phyloP scores from a whole-genome alignment of 73 alveolate species.

The Stentor roeselii region DNA sequence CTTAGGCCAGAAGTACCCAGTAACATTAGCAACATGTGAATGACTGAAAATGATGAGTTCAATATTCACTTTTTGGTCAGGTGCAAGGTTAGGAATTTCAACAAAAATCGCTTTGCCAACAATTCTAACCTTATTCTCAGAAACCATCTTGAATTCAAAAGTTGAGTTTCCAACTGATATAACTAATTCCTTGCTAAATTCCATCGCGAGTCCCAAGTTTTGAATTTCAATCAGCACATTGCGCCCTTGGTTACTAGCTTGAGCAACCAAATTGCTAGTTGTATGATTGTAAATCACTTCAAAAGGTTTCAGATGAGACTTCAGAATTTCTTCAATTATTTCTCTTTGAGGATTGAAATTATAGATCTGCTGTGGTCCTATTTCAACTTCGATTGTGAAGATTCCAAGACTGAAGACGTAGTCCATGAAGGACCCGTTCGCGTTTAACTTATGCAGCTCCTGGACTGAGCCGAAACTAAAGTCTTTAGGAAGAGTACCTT shows the following conservation, averaged over 20 bases:
- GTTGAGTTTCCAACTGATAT: too few species aligned
- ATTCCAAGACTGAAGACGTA: neutral
- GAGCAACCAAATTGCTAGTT: neutral
- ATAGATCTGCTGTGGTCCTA: neutral
- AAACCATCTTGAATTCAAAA: too few species aligned
- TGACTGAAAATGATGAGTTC: too few species aligned
- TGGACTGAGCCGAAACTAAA: neutral
- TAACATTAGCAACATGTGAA: too few species aligned
- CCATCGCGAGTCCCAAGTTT: neutral
- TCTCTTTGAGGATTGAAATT: neutral
- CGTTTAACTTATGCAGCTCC: neutral
- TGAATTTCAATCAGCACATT: neutral
- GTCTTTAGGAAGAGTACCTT: neutral
- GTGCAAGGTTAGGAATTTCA: too few species aligned
- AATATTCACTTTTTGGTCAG: too few species aligned
- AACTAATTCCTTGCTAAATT: neutral
- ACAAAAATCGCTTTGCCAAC: too few species aligned
- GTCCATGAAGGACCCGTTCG: conserved; percentile 8
- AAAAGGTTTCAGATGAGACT: neutral
- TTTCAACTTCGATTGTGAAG: neutral
- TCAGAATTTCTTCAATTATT: neutral
- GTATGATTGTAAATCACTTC: neutral
- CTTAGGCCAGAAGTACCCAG: too few species aligned
- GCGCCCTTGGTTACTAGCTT: neutral
- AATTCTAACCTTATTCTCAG: too few species aligned